Evolutionary conservation across 2,329 filamentous ascomycete genomes (phyloP).

Genomic region (Calonectria pteridis): DNA sequence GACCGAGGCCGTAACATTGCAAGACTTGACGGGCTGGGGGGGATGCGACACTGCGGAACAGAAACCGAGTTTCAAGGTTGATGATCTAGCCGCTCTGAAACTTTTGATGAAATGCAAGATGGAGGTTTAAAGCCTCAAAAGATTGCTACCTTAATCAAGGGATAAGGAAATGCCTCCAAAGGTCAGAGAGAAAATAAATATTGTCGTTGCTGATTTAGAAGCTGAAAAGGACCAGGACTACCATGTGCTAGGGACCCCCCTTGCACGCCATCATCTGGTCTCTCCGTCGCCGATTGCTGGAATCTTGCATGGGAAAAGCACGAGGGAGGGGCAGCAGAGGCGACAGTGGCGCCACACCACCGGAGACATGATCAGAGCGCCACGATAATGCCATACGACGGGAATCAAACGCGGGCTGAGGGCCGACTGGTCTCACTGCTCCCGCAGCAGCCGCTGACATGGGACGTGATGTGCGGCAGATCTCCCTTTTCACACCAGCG

Average conservation of each 20-base stretch:
- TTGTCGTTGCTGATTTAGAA: neutral
- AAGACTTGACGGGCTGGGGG: neutral
- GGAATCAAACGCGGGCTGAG: conserved; percentile 23
- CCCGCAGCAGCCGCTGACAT: conserved; percentile 29
- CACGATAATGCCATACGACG: neutral
- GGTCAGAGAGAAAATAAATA: too few species aligned
- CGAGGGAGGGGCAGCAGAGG: neutral
- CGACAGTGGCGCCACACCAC: conserved; percentile 21
- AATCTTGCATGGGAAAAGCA: conserved; percentile 3
- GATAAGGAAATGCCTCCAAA: neutral
- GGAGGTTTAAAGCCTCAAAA: neutral
- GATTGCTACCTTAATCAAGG: neutral
- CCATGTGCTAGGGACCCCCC: neutral
- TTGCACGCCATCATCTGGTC: neutral
- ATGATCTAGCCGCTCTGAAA: neutral
- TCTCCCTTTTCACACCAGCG: neutral
- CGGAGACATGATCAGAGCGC: conserved; percentile 25
- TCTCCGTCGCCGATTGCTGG: conserved; percentile 14
- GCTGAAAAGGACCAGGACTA: neutral
- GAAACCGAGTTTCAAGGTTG: neutral
- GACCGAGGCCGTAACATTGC: conserved; percentile 26
- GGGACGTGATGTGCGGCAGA: conserved; percentile 18
- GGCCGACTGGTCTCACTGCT: conserved; percentile 13
- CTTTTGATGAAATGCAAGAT: neutral
- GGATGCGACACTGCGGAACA: neutral